A percentile compares a stretch with the other conserved stretches of the same genome.
Evolutionary conservation across 2,329 filamentous ascomycete genomes (phyloP).

Genomic region (Metarhizium album): DNA sequence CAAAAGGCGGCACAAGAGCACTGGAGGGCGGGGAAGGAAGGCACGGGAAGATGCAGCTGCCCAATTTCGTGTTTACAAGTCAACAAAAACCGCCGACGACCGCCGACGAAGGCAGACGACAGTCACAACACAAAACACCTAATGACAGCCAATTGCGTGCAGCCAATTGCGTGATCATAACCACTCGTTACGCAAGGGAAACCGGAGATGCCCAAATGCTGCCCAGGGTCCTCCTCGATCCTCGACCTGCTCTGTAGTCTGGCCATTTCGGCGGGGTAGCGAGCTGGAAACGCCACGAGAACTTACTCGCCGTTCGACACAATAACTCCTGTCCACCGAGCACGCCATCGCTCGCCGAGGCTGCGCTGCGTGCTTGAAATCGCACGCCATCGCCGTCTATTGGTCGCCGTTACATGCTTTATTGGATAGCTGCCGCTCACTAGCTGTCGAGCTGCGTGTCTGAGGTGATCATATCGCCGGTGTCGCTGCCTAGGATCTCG

Average conservation of each 20-base stretch:
- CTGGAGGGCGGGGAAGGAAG: no score
- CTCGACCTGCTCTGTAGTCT: no score
- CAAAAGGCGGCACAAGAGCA: no score
- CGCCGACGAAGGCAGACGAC: no score
- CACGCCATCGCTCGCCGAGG: conserved; percentile 6
- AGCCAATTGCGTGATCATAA: conserved; percentile 7
- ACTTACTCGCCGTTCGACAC: no score
- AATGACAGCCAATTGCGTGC: no score
- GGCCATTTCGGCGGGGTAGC: no score
- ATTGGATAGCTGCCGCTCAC: background rate
- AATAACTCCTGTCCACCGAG: background rate
- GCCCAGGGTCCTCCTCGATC: background rate
- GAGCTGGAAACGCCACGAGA: no score
- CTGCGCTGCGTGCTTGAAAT: background rate
- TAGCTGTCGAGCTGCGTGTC: background rate
- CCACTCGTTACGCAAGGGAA: conserved; percentile 1
- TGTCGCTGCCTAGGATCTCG: conserved; percentile 1
- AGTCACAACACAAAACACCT: background rate
- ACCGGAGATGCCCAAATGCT: no score
- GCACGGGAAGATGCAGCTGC: background rate
- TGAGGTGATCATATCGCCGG: background rate
- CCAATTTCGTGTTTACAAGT: background rate
- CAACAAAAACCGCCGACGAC: background rate
- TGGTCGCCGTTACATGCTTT: background rate
- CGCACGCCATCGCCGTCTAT: background rate